Evolutionary conservation across 1,284 basidiomycete genomes (phyloP).

Genomic region (Boletellus dicymbophilus): DNA sequence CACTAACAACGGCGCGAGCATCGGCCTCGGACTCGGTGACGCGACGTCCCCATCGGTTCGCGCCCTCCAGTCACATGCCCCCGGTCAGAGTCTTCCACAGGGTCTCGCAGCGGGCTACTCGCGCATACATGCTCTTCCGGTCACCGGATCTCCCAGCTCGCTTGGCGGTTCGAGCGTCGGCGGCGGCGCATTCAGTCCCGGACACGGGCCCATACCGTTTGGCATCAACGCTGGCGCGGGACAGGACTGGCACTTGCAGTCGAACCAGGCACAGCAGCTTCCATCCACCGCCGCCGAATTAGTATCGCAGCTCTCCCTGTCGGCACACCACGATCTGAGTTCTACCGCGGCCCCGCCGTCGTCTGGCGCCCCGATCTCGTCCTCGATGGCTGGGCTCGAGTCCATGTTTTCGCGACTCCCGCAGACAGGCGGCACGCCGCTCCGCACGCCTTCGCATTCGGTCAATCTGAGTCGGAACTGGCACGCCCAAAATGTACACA

Average conservation of each 20-base stretch:
- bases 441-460: constrained; percentile 41
- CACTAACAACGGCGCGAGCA: constrained; percentile 22
- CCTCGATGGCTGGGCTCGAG: constrained; percentile 41
- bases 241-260: constrained; percentile 31
- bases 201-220: constrained; percentile 33
- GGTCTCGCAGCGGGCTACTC: constrained; percentile 86
- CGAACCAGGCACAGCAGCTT: constrained; percentile 30
- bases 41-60: constrained; percentile 63
- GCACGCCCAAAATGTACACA: constrained; percentile 40
- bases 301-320: constrained; percentile 28
- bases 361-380: background rate
- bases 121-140: constrained; percentile 75
- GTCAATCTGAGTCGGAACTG: constrained; percentile 42
- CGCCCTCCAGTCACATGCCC: constrained; percentile 77
- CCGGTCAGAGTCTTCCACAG: constrained; percentile 86
- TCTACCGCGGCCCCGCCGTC: background rate
- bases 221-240: constrained; percentile 29
- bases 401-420: constrained; percentile 48
- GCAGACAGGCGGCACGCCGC: constrained; percentile 28
- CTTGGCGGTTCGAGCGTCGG: constrained; percentile 29
- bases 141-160: constrained; percentile 40
- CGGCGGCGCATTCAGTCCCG: constrained; percentile 30
- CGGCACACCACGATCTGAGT: constrained; percentile 18
- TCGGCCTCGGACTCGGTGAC: constrained; percentile 31
- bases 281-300: constrained; percentile 12